Conservation (phyloP, 345 rosid genomes). For the Syzygium aromaticum region DNA sequence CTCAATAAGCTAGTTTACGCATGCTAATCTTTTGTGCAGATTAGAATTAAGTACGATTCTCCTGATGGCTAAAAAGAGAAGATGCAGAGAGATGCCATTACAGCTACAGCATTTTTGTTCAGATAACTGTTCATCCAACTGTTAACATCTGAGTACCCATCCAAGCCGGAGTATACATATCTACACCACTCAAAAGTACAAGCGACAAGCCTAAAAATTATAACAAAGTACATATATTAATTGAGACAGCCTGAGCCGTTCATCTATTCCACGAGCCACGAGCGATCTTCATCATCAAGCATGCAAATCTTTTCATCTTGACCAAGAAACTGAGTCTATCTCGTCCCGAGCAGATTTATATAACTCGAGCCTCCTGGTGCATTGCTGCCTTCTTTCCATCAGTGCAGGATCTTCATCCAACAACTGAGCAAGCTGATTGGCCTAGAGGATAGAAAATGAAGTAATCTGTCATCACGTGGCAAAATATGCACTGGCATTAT, state of each 20-base stretch:
- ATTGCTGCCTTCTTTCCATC: constrained; percentile 43
- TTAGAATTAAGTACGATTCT: background rate
- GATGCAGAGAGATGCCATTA: background rate
- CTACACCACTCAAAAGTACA: background rate
- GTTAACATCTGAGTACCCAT: background rate
- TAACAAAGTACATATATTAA: background rate
- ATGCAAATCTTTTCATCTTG: background rate
- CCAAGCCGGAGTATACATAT: background rate
- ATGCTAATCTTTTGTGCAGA: background rate
- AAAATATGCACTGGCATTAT: background rate
- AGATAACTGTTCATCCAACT: background rate
- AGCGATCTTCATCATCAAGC: background rate
- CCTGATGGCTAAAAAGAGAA: background rate
- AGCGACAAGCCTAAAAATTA: background rate
- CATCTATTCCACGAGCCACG: background rate
- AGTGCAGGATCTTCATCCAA: constrained; percentile 43
- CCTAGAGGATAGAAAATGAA: constrained; percentile 10
- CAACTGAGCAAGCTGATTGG: constrained; percentile 29
- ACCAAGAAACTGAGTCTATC: constrained; percentile 36
- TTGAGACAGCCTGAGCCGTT: background rate
- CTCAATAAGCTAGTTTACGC: background rate
- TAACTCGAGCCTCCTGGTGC: constrained; percentile 37
- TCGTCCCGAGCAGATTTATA: constrained; percentile 45
- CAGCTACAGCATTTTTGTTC: background rate
- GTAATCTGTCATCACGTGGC: background rate